A percentile compares a stretch with the other conserved stretches of the same genome.
Conservation (phyloP, 805 yeast genomes). For the Wilhelminamyces savonicus region DNA sequence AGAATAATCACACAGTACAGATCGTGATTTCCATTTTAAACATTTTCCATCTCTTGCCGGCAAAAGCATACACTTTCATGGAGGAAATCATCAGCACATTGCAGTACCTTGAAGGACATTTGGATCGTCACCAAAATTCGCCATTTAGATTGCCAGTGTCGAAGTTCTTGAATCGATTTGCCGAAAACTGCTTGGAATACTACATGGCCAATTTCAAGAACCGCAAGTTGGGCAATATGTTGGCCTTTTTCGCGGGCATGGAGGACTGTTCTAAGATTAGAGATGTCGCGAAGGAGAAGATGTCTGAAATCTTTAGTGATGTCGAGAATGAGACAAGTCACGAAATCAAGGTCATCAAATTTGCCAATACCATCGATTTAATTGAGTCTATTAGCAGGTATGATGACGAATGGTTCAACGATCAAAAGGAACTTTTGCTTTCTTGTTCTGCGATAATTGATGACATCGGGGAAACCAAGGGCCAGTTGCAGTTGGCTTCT, state of each 20-base stretch:
- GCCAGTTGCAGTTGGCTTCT: constrained; percentile 34
- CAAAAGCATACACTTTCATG: constrained; percentile 87
- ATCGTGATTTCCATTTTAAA: constrained; percentile 86
- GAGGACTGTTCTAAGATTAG: constrained; percentile 54
- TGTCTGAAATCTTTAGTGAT: constrained; percentile 42
- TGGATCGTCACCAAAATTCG: constrained; percentile 78
- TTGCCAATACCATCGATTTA: constrained; percentile 70
- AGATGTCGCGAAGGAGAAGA: constrained; percentile 45
- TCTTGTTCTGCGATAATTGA: constrained; percentile 38
- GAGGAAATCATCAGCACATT: constrained; percentile 77
- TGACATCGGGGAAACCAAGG: constrained; percentile 36
- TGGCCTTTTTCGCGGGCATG: constrained; percentile 58
- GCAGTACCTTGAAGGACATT: constrained; percentile 69
- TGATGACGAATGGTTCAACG: constrained; percentile 54
- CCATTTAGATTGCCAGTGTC: constrained; percentile 92
- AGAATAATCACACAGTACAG: constrained; percentile 73
- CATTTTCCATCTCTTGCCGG: constrained; percentile 85
- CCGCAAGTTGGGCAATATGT: constrained; percentile 57
- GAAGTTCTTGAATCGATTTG: constrained; percentile 76
- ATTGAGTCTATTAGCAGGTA: constrained; percentile 45
- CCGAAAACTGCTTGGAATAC: constrained; percentile 65
- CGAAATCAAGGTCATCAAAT: constrained; percentile 53
- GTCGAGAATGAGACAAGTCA: constrained; percentile 43
- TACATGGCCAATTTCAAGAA: constrained; percentile 62
- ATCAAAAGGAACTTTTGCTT: constrained; percentile 41